Evolutionary conservation across 768 basidiomycete species (phyloP).

Genomic region (Amanita inopinata): DNA sequence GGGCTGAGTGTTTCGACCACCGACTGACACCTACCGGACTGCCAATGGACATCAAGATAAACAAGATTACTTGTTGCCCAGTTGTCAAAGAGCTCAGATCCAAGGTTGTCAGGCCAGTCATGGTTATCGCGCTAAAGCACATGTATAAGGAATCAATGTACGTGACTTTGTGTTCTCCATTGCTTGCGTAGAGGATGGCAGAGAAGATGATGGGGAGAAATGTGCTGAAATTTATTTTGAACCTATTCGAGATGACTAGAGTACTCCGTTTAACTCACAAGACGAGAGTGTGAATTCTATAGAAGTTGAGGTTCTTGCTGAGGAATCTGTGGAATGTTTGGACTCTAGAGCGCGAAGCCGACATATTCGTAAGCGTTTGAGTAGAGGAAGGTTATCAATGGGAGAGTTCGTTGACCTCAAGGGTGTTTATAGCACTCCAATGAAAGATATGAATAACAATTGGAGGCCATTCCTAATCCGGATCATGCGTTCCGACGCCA

Average conservation of each 20-base stretch:
- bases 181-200: constrained; percentile 74
- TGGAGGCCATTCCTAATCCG: too few species aligned
- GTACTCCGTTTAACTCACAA: constrained; percentile 33
- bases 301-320: constrained; percentile 56
- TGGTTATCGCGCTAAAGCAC: constrained; percentile 69
- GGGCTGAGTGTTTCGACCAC: too few species aligned
- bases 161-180: constrained; percentile 58
- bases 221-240: constrained; percentile 35
- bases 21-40: constrained; percentile 53
- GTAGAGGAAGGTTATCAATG: too few species aligned
- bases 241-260: constrained; percentile 5
- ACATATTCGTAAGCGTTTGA: too few species aligned
- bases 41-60: constrained; percentile 71
- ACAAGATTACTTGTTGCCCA: constrained; percentile 63
- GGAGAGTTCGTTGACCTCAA: too few species aligned
- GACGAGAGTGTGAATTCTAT: constrained; percentile 49
- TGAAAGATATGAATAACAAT: too few species aligned
- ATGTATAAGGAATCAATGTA: constrained; percentile 76
- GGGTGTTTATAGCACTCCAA: too few species aligned
- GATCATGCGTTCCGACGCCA: too few species aligned
- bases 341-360: too few species aligned
- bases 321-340: constrained; percentile 17
- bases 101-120: constrained; percentile 66
- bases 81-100: constrained; percentile 59
- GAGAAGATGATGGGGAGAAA: constrained; percentile 74